Evolutionary conservation across 2,329 filamentous ascomycete genomes (phyloP).

Genomic region (Madurella fahalii): DNA sequence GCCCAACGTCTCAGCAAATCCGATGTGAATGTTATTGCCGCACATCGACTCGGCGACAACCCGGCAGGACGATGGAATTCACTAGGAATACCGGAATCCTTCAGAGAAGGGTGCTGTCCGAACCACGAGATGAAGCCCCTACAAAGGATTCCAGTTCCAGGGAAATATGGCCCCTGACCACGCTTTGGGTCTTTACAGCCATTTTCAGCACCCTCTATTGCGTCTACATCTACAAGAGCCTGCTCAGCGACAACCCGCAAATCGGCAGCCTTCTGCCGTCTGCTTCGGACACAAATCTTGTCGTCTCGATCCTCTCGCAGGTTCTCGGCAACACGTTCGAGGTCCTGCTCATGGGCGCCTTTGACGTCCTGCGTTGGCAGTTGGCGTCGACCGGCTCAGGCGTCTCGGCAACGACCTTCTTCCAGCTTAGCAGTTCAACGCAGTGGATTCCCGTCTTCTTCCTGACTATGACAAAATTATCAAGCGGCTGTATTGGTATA

Average conservation of each 20-base stretch:
- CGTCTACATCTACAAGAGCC: constrained; percentile 1
- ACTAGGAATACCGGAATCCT: too few species aligned
- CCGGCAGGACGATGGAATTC: too few species aligned
- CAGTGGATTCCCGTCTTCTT: constrained; percentile 5
- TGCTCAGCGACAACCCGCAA: constrained; percentile 1
- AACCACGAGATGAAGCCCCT: too few species aligned
- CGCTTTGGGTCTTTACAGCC: too few species aligned
- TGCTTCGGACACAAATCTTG: constrained; percentile 3
- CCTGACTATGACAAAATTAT: constrained; percentile 2
- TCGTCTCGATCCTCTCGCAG: constrained; percentile 5
- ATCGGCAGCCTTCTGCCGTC: constrained; percentile 1
- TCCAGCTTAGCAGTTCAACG: constrained; percentile 3
- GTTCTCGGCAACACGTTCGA: constrained; percentile 2
- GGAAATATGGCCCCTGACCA: too few species aligned
- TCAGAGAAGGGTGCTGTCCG: too few species aligned
- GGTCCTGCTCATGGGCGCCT: background rate
- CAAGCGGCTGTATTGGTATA: background rate
- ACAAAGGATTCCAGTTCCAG: too few species aligned
- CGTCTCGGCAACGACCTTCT: constrained; percentile 4
- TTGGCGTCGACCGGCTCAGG: background rate
- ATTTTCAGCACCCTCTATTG: constrained; percentile 1
- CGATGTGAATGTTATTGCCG: too few species aligned
- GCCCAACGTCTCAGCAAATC: too few species aligned
- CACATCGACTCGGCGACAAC: too few species aligned
- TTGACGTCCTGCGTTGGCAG: constrained; percentile 4